Evolutionary conservation across 73 alveolate species (phyloP), one percentile per base, ranked within the genome.

Genomic region (Blepharisma stoltei): DNA sequence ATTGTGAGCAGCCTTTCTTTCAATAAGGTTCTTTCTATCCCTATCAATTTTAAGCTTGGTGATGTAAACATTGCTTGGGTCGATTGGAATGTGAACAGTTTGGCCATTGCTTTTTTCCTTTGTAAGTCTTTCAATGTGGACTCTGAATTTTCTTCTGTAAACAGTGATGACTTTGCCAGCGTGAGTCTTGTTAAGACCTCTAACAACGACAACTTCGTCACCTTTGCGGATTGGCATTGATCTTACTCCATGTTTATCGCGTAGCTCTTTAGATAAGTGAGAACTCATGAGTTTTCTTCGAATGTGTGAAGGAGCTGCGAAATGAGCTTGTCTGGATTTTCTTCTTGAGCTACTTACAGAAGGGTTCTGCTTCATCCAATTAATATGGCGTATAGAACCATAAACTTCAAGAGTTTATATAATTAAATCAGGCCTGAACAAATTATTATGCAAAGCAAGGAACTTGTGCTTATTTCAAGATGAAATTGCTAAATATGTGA

Each of bases 161-260:
- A 95, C 99, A 71, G 89, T 76, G 54, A 82, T 83, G 80, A 95
- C 98, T 85, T 90, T 95, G 75, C 99, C 99, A 84, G 86, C 93
- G 69, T 89, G 94, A 65, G 91, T 94, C 83, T 95, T 94, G 82
- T 20, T 43, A 82, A 68, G 76, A 37, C 95, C 95, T 66, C 92
- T 80, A 60, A 84, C 91, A 54, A 88, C 80, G 53, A 86, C 78
- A 27, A 88, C 95, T 82, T 88, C 95, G 68, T 88, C 99, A 71
- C 93, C 99, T 83, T 90, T 93, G 78, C 97, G 87, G 85, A 95
- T 92, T 76, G 99, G 98, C 85, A 95, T 86, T 7, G 99, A 87
- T 80, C 98, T 89, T 78, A 90, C 95, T 76, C 67, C 67, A 82
- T 83, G 75, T 83, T 84, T 80, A 78, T 81, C 75, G 78, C 91